Conservation (phyloP, 768 basidiomycete genomes). For the Mycena indigotica region DNA sequence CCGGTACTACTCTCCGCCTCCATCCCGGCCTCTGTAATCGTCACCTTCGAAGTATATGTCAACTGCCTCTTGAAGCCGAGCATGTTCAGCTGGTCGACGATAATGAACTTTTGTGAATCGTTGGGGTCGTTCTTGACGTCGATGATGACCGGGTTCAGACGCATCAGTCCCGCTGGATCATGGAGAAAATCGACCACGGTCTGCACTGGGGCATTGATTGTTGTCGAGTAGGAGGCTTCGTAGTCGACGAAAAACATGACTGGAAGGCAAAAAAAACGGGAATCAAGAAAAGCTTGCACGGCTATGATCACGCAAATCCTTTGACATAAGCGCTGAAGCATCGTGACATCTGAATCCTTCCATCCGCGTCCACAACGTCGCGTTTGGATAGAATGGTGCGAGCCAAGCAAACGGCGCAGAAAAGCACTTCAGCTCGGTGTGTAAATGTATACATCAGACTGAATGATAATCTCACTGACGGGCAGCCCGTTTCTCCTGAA, state of each 20-base stretch:
- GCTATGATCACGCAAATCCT: no score
- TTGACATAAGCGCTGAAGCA: no score
- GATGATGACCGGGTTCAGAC: conserved; percentile 34
- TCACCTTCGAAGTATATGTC: conserved; percentile 29
- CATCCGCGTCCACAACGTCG: no score
- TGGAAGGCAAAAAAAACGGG: no score
- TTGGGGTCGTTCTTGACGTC: conserved; percentile 27
- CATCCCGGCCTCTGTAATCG: conserved; percentile 28
- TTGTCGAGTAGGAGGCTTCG: conserved; percentile 27
- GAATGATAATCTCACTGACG: neutral
- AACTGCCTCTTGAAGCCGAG: conserved; percentile 28
- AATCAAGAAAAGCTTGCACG: no score
- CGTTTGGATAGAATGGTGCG: conserved; percentile 4
- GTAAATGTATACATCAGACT: neutral
- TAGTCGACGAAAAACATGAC: conserved; percentile 31
- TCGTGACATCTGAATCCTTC: no score
- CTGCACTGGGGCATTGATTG: conserved; percentile 24
- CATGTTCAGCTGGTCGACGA: conserved; percentile 34
- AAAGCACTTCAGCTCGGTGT: neutral
- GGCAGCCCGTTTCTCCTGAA: neutral
- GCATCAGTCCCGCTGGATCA: conserved; percentile 33
- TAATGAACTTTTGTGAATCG: conserved; percentile 30
- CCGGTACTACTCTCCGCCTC: conserved; percentile 27
- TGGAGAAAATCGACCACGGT: conserved; percentile 34
- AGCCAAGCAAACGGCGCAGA: conserved; percentile 1